phyloP scores from a whole-genome alignment of 164 flowering plant genomes.

The Litsea cubeba region DNA sequence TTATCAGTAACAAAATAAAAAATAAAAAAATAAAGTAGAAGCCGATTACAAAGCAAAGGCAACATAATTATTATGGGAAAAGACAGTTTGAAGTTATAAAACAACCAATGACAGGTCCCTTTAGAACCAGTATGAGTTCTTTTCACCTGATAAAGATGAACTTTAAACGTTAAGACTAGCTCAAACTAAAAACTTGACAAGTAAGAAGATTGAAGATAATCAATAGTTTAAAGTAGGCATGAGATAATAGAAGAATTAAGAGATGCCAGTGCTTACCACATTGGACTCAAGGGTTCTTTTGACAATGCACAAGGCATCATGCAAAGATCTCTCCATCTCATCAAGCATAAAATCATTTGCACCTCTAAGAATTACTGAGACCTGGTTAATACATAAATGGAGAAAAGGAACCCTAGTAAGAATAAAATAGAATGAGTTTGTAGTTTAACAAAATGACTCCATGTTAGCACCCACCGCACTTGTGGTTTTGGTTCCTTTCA shows the following conservation, averaged over 20 bases:
- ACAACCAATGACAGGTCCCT: no score
- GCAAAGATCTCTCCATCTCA: conserved; percentile 98
- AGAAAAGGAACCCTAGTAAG: background rate
- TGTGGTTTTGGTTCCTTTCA: conserved; percentile 82
- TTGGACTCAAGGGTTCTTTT: conserved; percentile 97
- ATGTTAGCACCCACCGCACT: conserved; percentile 65
- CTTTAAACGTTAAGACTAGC: no score
- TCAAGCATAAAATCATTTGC: conserved; percentile 99
- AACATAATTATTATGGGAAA: no score
- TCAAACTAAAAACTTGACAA: background rate
- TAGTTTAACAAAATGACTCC: background rate
- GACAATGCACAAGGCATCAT: conserved; percentile 93
- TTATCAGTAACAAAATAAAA: no score
- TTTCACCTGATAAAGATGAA: no score
- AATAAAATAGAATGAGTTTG: background rate
- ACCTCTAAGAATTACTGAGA: conserved; percentile 90
- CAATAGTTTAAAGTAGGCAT: background rate
- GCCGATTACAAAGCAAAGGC: no score
- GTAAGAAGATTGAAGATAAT: background rate
- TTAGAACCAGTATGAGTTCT: no score
- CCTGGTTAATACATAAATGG: conserved; percentile 37
- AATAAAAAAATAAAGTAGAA: no score
- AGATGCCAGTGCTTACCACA: conserved; percentile 36
- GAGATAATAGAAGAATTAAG: background rate
- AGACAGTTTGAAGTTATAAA: no score